Evolutionary conservation across 2,329 filamentous ascomycete genomes (phyloP).

Genomic region (Colletotrichum incanum): DNA sequence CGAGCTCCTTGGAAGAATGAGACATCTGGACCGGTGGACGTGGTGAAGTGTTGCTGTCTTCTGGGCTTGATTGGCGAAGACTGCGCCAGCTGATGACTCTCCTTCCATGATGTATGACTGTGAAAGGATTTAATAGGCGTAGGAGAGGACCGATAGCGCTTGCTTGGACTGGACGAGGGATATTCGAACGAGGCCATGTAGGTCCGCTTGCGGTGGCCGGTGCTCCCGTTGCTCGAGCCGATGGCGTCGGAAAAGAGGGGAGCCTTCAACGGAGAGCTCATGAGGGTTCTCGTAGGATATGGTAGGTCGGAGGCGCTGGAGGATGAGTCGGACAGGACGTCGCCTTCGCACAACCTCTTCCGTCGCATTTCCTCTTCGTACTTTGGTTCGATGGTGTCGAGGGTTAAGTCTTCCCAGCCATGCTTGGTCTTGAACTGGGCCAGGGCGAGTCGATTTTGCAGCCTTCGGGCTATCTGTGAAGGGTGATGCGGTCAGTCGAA

Average conservation of each 20-base stretch:
- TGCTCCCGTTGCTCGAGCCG: constrained; percentile 78
- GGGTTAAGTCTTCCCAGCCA: constrained; percentile 91
- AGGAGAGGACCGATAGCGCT: constrained; percentile 80
- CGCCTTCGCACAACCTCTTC: constrained; percentile 78
- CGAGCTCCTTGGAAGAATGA: constrained; percentile 84
- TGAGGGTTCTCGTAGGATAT: constrained; percentile 78
- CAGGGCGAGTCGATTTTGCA: constrained; percentile 94
- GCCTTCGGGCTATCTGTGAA: constrained; percentile 87
- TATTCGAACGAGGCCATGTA: constrained; percentile 73
- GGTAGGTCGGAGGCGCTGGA: constrained; percentile 86
- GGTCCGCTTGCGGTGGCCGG: constrained; percentile 75
- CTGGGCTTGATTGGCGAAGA: constrained; percentile 89
- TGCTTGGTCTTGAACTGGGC: constrained; percentile 98
- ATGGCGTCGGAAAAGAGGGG: constrained; percentile 89
- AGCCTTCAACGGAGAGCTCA: constrained; percentile 88
- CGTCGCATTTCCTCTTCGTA: constrained; percentile 84
- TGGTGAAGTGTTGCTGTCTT: constrained; percentile 82
- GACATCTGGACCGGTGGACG: constrained; percentile 78
- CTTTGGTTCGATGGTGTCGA: constrained; percentile 88
- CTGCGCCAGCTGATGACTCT: constrained; percentile 81
- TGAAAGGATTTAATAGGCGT: constrained; percentile 72
- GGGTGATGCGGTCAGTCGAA: constrained; percentile 8
- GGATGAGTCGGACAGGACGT: constrained; percentile 88
- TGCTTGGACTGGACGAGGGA: constrained; percentile 71
- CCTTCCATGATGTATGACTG: constrained; percentile 79